phyloP scores from a whole-genome alignment of 31 red algal species.

The Endocladia muricata region DNA sequence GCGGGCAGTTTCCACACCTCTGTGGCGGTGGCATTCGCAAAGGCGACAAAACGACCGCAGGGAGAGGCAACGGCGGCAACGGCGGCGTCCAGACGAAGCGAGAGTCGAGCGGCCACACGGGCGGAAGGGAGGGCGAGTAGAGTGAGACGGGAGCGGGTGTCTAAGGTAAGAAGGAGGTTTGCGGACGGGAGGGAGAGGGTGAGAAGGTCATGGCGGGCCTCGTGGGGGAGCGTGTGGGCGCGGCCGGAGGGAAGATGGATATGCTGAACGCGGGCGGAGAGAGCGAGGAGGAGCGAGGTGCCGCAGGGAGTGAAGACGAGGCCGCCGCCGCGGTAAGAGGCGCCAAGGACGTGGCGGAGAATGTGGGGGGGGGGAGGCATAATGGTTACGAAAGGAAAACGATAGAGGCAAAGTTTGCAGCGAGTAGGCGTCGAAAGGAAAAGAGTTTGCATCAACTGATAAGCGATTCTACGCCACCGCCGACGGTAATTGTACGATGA shows the following conservation, averaged over 20 bases:
- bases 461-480: no score
- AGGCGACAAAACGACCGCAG: slow-evolving; percentile 31
- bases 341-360: slow-evolving; percentile 16
- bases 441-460: no score
- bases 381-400: no score
- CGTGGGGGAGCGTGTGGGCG: slow-evolving; percentile 48
- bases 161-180: slow-evolving; percentile 37
- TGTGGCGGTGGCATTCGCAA: slow-evolving; percentile 30
- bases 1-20: slow-evolving; percentile 67
- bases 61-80: slow-evolving; percentile 27
- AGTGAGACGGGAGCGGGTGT: slow-evolving; percentile 41
- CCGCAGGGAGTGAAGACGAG: slow-evolving; percentile 10
- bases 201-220: slow-evolving; percentile 18
- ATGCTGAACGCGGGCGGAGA: slow-evolving; percentile 26
- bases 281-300: slow-evolving; percentile 4
- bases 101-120: slow-evolving; percentile 35
- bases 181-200: slow-evolving; percentile 12
- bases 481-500: no score
- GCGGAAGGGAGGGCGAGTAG: slow-evolving; percentile 43
- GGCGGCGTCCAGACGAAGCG: slow-evolving; percentile 15
- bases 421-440: no score
- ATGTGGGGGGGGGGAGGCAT: background rate
- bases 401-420: no score
- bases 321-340: slow-evolving; percentile 34
- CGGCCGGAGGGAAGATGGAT: slow-evolving; percentile 22